Evolutionary conservation across 1,139 yeast species (phyloP).

Genomic region (Kodamaea sp.): DNA sequence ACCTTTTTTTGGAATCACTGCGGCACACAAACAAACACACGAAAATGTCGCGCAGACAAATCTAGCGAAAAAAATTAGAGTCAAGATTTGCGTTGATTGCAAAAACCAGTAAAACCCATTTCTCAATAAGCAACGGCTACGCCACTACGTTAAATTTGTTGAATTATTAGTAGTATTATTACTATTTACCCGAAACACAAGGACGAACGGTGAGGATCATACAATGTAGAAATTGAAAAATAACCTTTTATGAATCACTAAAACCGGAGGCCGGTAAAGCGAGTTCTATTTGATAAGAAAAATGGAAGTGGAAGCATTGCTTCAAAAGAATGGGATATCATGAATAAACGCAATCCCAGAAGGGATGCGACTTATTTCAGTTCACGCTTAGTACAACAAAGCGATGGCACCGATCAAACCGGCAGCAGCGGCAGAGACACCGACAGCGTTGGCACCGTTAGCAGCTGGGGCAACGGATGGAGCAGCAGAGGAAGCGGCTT

Average conservation of each 20-base stretch:
- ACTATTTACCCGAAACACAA: conserved; percentile 11
- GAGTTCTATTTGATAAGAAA: conserved; percentile 1
- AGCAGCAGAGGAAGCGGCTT: conserved; percentile 10
- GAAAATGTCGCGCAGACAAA: too few species aligned
- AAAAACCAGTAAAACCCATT: too few species aligned
- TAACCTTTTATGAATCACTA: conserved; percentile 5
- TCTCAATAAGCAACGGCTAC: too few species aligned
- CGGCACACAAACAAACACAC: too few species aligned
- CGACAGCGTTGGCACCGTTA: conserved; percentile 15
- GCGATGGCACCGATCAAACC: conserved; percentile 20
- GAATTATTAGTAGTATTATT: too few species aligned
- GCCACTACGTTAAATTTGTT: too few species aligned
- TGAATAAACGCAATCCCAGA: neutral
- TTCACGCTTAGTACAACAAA: conserved; percentile 14
- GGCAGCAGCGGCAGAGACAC: conserved; percentile 17
- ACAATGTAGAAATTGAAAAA: conserved; percentile 8
- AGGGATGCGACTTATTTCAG: neutral
- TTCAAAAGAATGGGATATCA: conserved; percentile 2
- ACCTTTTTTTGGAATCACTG: too few species aligned
- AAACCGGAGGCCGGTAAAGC: conserved; percentile 1
- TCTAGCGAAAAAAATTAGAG: too few species aligned
- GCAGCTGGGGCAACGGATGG: conserved; percentile 13
- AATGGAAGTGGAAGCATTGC: neutral
- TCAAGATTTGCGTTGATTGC: too few species aligned
- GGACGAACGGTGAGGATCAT: conserved; percentile 6